A percentile compares a stretch with the other conserved stretches of the same genome.
These are phyloP conservation scores for Penicillium subrubescens DNA, from an alignment of 495 filamentous ascomycete genomes.

Conservation along the genomic window DNA sequence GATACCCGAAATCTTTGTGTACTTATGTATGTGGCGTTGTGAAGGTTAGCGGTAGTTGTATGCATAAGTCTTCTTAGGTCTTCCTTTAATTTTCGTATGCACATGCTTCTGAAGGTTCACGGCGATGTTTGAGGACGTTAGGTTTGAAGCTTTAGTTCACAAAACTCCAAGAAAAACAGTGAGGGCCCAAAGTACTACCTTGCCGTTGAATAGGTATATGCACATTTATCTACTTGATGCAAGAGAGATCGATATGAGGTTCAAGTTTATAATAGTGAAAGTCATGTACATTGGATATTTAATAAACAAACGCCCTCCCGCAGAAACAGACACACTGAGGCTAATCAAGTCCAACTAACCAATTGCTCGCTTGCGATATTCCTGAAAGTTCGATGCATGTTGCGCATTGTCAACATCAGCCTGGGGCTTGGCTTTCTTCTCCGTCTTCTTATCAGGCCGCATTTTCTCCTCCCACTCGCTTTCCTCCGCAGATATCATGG, in stretches of 20 bases:
- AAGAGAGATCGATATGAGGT: not conserved
- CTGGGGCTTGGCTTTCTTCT: slow-evolving; percentile 29
- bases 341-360: slow-evolving; percentile 16
- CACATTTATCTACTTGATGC: not conserved
- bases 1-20: not conserved
- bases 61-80: not conserved
- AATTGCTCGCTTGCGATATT: slow-evolving; percentile 51
- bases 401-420: slow-evolving; percentile 23
- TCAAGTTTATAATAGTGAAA: too few species aligned
- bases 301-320: not conserved
- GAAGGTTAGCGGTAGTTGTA: not conserved
- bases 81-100: too few species aligned
- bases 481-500: slow-evolving; percentile 62
- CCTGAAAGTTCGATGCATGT: slow-evolving; percentile 51
- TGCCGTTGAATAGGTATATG: not conserved
- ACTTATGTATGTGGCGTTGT: not conserved
- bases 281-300: slow-evolving; percentile 5
- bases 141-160: too few species aligned
- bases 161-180: not conserved
- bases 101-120: too few species aligned
- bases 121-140: too few species aligned
- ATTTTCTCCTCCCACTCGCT: slow-evolving; percentile 59
- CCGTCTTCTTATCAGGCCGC: slow-evolving; percentile 35
- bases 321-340: not conserved
- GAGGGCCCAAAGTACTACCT: not conserved